A percentile compares a stretch with the other conserved stretches of the same genome.
Evolutionary conservation across 2,329 filamentous ascomycete species (phyloP).

Genomic region (Fusarium floridanum): DNA sequence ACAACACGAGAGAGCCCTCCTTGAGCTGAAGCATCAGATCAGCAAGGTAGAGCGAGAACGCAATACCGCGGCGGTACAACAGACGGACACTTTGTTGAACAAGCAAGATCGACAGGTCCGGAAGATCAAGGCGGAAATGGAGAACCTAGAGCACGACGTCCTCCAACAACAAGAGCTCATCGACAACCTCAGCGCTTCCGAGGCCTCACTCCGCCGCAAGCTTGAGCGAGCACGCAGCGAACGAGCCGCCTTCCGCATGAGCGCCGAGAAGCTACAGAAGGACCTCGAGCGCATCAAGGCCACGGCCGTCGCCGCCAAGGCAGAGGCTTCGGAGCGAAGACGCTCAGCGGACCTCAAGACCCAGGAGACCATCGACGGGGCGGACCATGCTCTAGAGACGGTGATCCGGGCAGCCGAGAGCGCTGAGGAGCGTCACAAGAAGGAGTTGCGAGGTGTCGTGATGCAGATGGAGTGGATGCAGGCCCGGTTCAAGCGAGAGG

Average conservation of each 20-base stretch:
- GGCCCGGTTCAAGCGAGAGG: constrained; percentile 83
- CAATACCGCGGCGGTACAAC: constrained; percentile 48
- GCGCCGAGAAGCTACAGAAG: constrained; percentile 66
- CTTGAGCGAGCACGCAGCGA: constrained; percentile 78
- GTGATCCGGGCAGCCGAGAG: constrained; percentile 69
- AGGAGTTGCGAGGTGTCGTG: constrained; percentile 83
- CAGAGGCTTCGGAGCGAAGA: constrained; percentile 21
- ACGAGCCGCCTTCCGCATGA: constrained; percentile 67
- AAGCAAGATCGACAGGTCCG: constrained; percentile 72
- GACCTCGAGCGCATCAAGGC: constrained; percentile 63
- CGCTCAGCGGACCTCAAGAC: constrained; percentile 40
- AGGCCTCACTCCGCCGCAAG: constrained; percentile 73
- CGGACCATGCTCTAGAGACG: constrained; percentile 68
- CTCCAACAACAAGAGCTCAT: constrained; percentile 77
- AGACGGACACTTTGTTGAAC: constrained; percentile 53
- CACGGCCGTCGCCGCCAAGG: constrained; percentile 50
- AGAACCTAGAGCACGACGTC: constrained; percentile 80
- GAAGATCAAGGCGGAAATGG: constrained; percentile 72
- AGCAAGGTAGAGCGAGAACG: constrained; percentile 66
- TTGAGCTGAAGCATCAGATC: constrained; percentile 62
- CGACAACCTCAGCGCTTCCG: constrained; percentile 66
- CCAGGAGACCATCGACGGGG: constrained; percentile 52
- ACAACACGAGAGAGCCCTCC: constrained; percentile 59
- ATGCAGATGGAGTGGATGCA: constrained; percentile 95
- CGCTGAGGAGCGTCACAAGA: constrained; percentile 77